Conservation (phyloP, 805 yeast species). For the Ogataea polymorpha region DNA sequence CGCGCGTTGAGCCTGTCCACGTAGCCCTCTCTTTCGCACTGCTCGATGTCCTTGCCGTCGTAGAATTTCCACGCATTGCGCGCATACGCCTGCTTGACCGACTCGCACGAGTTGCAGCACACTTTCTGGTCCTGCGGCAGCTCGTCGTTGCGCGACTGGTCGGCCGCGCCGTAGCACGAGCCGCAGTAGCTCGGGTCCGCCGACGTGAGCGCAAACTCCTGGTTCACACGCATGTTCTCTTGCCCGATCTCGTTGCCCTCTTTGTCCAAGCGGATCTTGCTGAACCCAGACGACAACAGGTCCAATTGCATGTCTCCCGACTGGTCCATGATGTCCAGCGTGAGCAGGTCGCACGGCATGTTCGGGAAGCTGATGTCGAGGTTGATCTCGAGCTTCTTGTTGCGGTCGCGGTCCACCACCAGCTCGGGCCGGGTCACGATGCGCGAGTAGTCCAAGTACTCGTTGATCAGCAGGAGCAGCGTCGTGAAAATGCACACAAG, state of each 20-base stretch:
- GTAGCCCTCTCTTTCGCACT: conserved; percentile 88
- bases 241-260: conserved; percentile 47
- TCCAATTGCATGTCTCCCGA: conserved; percentile 83
- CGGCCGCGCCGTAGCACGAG: conserved; percentile 81
- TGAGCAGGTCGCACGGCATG: conserved; percentile 78
- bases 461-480: conserved; percentile 61
- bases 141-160: conserved; percentile 49
- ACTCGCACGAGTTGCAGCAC: conserved; percentile 85
- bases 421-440: conserved; percentile 76
- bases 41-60: conserved; percentile 84
- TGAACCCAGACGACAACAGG: conserved; percentile 65
- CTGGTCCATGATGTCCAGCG: conserved; percentile 84
- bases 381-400: conserved; percentile 71
- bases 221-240: conserved; percentile 41
- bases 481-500: conserved; percentile 62
- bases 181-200: conserved; percentile 63
- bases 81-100: conserved; percentile 78
- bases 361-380: conserved; percentile 81
- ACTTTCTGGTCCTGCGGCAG: conserved; percentile 38
- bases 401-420: conserved; percentile 81
- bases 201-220: conserved; percentile 23
- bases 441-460: conserved; percentile 70
- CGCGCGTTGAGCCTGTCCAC: conserved; percentile 58
- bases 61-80: conserved; percentile 80
- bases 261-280: conserved; percentile 58